Evolutionary conservation across 2,329 filamentous ascomycete species (phyloP), one percentile per base, ranked within the genome.

Genomic region (Colletotrichum sansevieriae): DNA sequence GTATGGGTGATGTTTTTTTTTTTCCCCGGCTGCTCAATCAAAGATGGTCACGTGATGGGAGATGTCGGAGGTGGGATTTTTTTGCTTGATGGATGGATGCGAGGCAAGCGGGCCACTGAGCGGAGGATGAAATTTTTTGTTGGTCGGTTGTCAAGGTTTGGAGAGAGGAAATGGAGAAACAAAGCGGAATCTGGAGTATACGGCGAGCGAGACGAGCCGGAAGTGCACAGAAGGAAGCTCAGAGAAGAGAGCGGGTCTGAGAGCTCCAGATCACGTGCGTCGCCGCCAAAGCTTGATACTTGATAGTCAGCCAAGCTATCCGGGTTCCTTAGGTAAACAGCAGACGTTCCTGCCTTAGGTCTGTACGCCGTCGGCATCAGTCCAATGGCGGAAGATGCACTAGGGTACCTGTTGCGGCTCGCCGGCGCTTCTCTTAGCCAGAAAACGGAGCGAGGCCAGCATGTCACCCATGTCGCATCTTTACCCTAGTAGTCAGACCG

Each of bases 111-210:
- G 62, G 55, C 61, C 54, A 58, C 54, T 59, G 55, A 46, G 54
- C 54, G 65, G 65, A 59, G 61, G 56, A 61, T 65, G 55, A 66
- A 66, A 61, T 59, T 68, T 68, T 63, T 39, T 60, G 47, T 56
- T 60, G 62, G 56, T 69, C 49, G 62, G 41, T 43, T 35, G 49
- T 58, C 64, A 49, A 67, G 59, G 64, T 67, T 57, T 67, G 64
- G 64, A 63, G 51, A 51, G 43, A 43, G 35, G 35, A 55, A 20
- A 67, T 51, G 64, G 58, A 49, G 58, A 67, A 57, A 67, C 51
- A 56, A 51, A 63, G 63, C 35, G 29, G 43, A 63, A 63, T 63
- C 64, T 67, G 64, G 64, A 67, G 64, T 35, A 51, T 25, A n/a
- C 47, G 49, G 64, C 64, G 58, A 55, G 58, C 64, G 64, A 20